These are phyloP conservation scores for Colletotrichum spinosum DNA, from an alignment of 2,329 filamentous ascomycete genomes.

Conservation along the genomic window DNA sequence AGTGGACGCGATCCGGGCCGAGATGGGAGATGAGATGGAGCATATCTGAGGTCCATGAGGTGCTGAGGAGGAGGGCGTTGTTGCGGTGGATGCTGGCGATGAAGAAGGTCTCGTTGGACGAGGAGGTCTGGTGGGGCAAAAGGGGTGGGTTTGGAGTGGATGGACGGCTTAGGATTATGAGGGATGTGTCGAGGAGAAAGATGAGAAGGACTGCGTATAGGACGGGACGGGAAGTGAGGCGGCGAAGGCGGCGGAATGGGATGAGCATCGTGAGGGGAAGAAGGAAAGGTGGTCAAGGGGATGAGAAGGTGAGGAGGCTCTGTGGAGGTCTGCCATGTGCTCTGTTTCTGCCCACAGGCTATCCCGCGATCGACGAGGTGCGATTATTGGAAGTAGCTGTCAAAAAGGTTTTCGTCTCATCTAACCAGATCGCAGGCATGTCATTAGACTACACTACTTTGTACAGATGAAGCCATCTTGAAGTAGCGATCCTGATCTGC, in stretches of 20 bases:
- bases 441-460: too few species aligned
- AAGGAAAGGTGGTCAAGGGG: too few species aligned
- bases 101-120: constrained; percentile 60
- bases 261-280: constrained; percentile 8
- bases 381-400: too few species aligned
- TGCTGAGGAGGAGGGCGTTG: constrained; percentile 65
- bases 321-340: too few species aligned
- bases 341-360: too few species aligned
- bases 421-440: too few species aligned
- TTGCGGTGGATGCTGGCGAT: constrained; percentile 78
- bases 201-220: constrained; percentile 15
- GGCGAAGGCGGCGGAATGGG: constrained; percentile 2
- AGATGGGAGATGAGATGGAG: constrained; percentile 61
- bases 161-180: constrained; percentile 15
- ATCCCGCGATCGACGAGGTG: too few species aligned
- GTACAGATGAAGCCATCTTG: too few species aligned
- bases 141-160: neutral
- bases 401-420: too few species aligned
- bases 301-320: too few species aligned
- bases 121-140: neutral
- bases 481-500: too few species aligned
- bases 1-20: constrained; percentile 59
- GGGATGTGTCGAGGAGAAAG: constrained; percentile 20
- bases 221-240: constrained; percentile 1
- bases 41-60: constrained; percentile 70